Evolutionary conservation across 2,329 filamentous ascomycete species (phyloP).

Genomic region (Ceratocystis cubensis): DNA sequence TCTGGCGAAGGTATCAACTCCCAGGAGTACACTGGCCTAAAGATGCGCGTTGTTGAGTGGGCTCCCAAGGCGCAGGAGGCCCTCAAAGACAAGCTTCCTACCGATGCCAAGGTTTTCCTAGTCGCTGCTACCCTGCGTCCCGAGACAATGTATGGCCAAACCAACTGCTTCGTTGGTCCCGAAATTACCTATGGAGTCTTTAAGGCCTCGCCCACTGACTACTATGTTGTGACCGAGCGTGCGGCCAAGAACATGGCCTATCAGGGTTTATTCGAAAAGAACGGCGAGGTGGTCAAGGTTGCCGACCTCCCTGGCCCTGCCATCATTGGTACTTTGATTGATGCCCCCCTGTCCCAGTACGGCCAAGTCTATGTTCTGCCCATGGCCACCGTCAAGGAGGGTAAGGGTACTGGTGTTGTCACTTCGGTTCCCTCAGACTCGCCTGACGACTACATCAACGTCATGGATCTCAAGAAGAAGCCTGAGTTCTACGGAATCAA

Average conservation of each 20-base stretch:
- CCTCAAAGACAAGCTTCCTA: conserved; percentile 65
- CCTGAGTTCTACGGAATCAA: conserved; percentile 91
- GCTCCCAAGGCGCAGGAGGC: conserved; percentile 58
- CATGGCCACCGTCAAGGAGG: conserved; percentile 85
- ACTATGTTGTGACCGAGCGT: conserved; percentile 71
- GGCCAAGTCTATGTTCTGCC: conserved; percentile 76
- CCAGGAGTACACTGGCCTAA: conserved; percentile 87
- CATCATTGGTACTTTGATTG: conserved; percentile 74
- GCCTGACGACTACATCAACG: conserved; percentile 82
- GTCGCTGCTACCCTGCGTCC: conserved; percentile 84
- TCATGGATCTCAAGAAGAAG: conserved; percentile 83
- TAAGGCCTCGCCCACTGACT: conserved; percentile 64
- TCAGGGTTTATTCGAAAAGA: conserved; percentile 70
- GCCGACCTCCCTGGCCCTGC: conserved; percentile 65
- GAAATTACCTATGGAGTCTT: conserved; percentile 83
- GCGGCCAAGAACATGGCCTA: conserved; percentile 93
- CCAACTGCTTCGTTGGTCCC: conserved; percentile 87
- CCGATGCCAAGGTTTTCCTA: conserved; percentile 70
- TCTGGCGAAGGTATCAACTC: conserved; percentile 46
- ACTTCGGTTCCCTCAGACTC: conserved; percentile 93
- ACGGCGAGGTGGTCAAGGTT: conserved; percentile 62
- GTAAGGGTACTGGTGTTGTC: conserved; percentile 93
- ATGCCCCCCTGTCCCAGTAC: conserved; percentile 80
- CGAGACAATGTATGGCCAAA: conserved; percentile 98
- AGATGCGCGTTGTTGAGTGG: conserved; percentile 86